These are phyloP conservation scores for Draba incana DNA, from an alignment of 345 rosid genomes.

Conservation along the genomic window DNA sequence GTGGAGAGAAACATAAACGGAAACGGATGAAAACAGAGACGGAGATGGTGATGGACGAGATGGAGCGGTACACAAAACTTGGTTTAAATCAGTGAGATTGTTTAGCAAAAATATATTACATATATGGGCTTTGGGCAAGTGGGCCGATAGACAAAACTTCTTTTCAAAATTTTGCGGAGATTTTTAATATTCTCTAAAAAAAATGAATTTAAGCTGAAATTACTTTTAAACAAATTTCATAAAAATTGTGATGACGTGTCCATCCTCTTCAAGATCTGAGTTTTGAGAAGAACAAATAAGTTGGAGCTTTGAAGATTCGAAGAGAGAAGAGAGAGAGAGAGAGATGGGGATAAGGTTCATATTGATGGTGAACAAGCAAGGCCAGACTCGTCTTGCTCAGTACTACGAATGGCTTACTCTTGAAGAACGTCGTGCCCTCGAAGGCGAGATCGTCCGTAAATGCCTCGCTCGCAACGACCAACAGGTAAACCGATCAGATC, in stretches of 20 bases:
- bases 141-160: no score
- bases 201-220: no score
- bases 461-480: constrained; percentile 97
- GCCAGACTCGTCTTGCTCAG: constrained; percentile 97
- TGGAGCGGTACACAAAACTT: no score
- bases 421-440: constrained; percentile 97
- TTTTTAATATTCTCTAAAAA: no score
- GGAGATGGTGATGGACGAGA: no score
- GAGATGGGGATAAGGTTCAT: constrained; percentile 93
- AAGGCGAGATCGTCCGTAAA: constrained; percentile 99
- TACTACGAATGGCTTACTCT: constrained; percentile 98
- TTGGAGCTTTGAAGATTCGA: neutral
- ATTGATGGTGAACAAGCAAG: constrained; percentile 99
- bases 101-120: no score
- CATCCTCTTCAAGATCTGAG: neutral
- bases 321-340: no score
- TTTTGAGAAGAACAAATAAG: neutral
- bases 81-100: no score
- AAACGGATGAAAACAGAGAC: no score
- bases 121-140: no score
- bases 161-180: no score
- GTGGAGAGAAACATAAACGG: no score
- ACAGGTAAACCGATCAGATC: constrained; percentile 50
- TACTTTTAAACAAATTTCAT: neutral
- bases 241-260: constrained; percentile 10